Base-by-base conservation (phyloP, 805 yeast species). In the Saturnispora kantuleensis region DNA sequence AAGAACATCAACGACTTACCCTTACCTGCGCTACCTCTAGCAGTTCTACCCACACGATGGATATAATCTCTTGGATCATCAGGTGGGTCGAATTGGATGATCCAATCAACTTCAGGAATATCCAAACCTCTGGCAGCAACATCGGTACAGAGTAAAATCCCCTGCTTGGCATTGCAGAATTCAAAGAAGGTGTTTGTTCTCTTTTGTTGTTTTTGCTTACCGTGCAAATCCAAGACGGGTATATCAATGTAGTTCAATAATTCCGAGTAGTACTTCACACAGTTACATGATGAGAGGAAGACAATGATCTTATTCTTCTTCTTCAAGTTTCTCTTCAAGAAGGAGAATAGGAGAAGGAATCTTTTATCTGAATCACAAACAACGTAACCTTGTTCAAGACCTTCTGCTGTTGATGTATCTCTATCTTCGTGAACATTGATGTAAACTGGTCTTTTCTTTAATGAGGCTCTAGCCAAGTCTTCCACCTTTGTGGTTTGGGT, bases 41-140 rank as follows among this genome's bases (percentile, higher is more conserved):
- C 99, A 26, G 99, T 93, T 73, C 99, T 82, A 53, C 99, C 99
- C 32, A 93, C 98, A 66, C 99, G 80, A 69, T 93, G 99, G 55
- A 93, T 93, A 64, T 93, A 93, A 67, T 93, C 97, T 69, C 97
- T 81, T 66, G 98, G 98, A 68, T 93, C 98, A 81, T 93, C 98
- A 63, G 98, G 98, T 45, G 98, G 98, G 65, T 93, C 99, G 60
- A 87, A 93, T 71, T 93, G 98, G 52, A 93, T 84, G 59, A 93
- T 93, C 98, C 98, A 93, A 69, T 94, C 98, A 45, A 93, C 98
- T 28, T 94, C 82, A 44, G 99, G 99, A 55, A 93, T 93, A 70
- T 93, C 99, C 53, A 93, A 77, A 18, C 99, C 99, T 74, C 99
- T 81, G 17, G 99, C 98, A 30, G 98, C 99, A 54, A 93, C 98